phyloP scores from a whole-genome alignment of 345 rosid species.

The Mallotus nudiflorus region DNA sequence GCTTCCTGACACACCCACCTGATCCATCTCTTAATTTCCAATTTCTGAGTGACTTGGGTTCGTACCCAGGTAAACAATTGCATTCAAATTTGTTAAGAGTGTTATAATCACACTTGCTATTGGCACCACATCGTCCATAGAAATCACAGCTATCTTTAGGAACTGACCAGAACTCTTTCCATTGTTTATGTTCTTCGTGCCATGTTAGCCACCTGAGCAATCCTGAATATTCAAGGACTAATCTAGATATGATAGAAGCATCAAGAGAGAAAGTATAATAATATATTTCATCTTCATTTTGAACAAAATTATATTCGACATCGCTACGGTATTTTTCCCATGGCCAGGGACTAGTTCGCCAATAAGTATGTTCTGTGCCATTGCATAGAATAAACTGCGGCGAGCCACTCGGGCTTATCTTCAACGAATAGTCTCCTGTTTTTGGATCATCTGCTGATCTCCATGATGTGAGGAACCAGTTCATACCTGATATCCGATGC shows the following conservation, averaged over 20 bases:
- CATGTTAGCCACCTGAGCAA: neutral
- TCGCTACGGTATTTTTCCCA: neutral
- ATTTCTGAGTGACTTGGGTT: neutral
- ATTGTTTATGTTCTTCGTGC: too few relatives aligned
- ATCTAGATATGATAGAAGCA: neutral
- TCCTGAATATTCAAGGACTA: constrained; percentile 6
- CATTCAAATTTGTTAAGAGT: too few relatives aligned
- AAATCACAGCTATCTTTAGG: too few relatives aligned
- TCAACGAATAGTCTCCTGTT: constrained; percentile 8
- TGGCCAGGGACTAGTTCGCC: constrained; percentile 15
- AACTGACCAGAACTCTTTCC: too few relatives aligned
- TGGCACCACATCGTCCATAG: too few relatives aligned
- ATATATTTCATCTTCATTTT: too few relatives aligned
- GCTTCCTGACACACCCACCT: constrained; percentile 19
- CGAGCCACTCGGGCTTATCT: constrained; percentile 5
- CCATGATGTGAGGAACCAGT: too few relatives aligned
- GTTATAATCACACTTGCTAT: too few relatives aligned
- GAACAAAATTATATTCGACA: too few relatives aligned
- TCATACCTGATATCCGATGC: too few relatives aligned
- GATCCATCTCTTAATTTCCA: constrained; percentile 14
- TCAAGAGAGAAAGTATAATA: neutral
- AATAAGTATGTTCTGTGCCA: neutral
- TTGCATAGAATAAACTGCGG: neutral
- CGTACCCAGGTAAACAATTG: constrained; percentile 26
- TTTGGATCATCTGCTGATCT: neutral